Base-by-base conservation (phyloP, 2,329 filamentous ascomycete species). In the Alternaria ethzedia region DNA sequence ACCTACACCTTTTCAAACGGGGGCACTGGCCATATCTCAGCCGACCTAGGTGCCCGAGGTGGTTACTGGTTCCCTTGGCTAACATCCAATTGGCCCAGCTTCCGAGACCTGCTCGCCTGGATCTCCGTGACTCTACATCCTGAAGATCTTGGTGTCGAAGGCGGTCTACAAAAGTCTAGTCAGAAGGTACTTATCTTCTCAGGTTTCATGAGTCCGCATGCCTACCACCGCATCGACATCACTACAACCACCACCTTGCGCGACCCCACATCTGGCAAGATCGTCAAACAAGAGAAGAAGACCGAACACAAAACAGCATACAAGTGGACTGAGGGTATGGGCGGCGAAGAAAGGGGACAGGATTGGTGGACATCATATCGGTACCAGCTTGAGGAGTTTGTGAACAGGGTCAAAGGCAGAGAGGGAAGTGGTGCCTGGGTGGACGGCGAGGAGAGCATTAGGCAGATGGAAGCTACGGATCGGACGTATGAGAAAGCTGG, bases 381-480 rank as follows among this genome's bases (percentile, higher is more conserved):
- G 12, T 78, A 77, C 51, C 73, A 77, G 65, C 59, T 81, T 9
- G 77, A 80, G 59, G 73, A 71, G 13, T 81, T 81, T 66, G 77
- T 80, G 23, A 70, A 79, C 43, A 63, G 61, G 13, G 69, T 80
- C 2, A 75, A 72, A 59, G 69, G 66, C 13, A 67, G 71, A 23
- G 62, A 76, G 36, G 74, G 74, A 4, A 70, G 67, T 15, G 72
- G 68, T 20, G 54, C 65, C 7, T 79, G 75, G 75, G 51, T 80
- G 9, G 67, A 70, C 9, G 61, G 67, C 13, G 73, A 80, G 51
- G 80, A 81, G 23, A 78, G 74, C 36, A 75, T 79, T 25, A 65
- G 55, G 47, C 71, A 79, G 67, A 80, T 81, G 77, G 70, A 75
- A 63, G 64, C 70, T 43, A 75, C 79, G 54, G 79, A 82, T 70